These are phyloP conservation scores for Pleurotus eryngii DNA, from an alignment of 768 basidiomycete species.

Conservation along the genomic window DNA sequence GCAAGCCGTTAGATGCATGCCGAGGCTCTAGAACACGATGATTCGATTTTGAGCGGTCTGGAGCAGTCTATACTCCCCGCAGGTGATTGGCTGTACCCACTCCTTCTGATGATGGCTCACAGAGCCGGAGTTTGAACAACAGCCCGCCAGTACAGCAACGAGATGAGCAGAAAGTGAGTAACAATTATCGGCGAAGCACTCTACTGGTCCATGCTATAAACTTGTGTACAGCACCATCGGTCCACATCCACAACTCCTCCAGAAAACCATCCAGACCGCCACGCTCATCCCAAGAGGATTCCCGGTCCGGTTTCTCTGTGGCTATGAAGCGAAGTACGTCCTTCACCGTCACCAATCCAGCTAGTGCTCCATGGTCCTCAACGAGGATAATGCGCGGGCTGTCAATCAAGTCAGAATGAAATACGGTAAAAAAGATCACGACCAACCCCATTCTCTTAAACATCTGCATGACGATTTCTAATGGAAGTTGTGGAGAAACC, in stretches of 20 bases:
- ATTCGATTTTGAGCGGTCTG: not conserved
- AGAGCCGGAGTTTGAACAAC: not conserved
- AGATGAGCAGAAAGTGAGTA: not conserved
- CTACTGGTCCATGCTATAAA: slow-evolving; percentile 35
- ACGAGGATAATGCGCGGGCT: slow-evolving; percentile 97
- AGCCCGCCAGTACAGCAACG: not conserved
- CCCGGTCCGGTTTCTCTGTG: slow-evolving; percentile 48
- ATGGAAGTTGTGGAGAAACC: slow-evolving; percentile 84
- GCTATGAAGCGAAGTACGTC: slow-evolving; percentile 89
- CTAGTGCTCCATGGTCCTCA: slow-evolving; percentile 77
- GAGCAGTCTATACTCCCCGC: not conserved
- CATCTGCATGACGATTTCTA: slow-evolving; percentile 96
- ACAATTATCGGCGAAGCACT: slow-evolving; percentile 30
- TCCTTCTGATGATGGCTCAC: slow-evolving; percentile 1
- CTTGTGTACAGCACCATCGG: slow-evolving; percentile 32
- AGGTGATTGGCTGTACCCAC: slow-evolving; percentile 5
- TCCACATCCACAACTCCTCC: slow-evolving; percentile 61
- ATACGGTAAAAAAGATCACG: not conserved
- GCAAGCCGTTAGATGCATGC: slow-evolving; percentile 1
- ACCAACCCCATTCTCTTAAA: slow-evolving; percentile 97
- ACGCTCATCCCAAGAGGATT: slow-evolving; percentile 56
- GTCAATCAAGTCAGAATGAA: slow-evolving; percentile 2
- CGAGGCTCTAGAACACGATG: slow-evolving; percentile 3
- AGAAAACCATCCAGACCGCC: slow-evolving; percentile 64
- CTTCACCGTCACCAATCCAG: slow-evolving; percentile 91